Evolutionary conservation across 169 alveolate genomes (phyloP).

Genomic region (Cryptosporidium sp.): DNA sequence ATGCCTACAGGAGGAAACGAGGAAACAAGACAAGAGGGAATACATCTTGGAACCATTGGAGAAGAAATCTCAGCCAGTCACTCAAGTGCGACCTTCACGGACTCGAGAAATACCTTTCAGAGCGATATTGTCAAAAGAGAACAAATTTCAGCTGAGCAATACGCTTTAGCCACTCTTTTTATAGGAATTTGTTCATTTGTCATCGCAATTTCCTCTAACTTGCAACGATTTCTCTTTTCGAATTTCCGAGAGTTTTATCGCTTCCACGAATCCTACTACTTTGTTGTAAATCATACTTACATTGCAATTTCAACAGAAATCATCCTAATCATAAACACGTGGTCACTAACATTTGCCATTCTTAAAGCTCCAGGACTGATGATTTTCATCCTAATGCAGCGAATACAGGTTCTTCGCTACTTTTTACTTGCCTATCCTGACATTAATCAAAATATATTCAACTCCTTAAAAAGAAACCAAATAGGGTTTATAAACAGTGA

Average conservation of each 20-base stretch:
- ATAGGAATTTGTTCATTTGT: slow-evolving; percentile 63
- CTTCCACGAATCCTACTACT: slow-evolving; percentile 57
- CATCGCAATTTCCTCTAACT: slow-evolving; percentile 36
- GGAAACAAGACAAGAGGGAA: slow-evolving; percentile 32
- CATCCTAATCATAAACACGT: slow-evolving; percentile 30
- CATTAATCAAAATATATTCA: slow-evolving; percentile 41
- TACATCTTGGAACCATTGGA: slow-evolving; percentile 42
- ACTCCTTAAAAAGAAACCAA: slow-evolving; percentile 33
- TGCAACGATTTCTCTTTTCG: slow-evolving; percentile 59
- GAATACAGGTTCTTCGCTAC: slow-evolving; percentile 61
- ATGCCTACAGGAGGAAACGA: neutral
- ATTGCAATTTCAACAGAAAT: slow-evolving; percentile 67
- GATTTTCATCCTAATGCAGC: slow-evolving; percentile 41
- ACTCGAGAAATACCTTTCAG: slow-evolving; percentile 68
- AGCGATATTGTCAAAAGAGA: slow-evolving; percentile 57
- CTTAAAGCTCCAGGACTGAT: slow-evolving; percentile 58
- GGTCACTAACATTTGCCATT: slow-evolving; percentile 55
- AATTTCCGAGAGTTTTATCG: slow-evolving; percentile 65
- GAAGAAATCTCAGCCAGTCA: slow-evolving; percentile 63
- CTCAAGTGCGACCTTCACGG: slow-evolving; percentile 21
- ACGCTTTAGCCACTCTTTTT: slow-evolving; percentile 44
- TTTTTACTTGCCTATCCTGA: slow-evolving; percentile 70
- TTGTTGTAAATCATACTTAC: slow-evolving; percentile 19
- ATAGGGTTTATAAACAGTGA: neutral
- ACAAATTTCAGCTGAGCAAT: slow-evolving; percentile 65